Conservation (phyloP, 208 protist species). For the Leishmania tarentolae region DNA sequence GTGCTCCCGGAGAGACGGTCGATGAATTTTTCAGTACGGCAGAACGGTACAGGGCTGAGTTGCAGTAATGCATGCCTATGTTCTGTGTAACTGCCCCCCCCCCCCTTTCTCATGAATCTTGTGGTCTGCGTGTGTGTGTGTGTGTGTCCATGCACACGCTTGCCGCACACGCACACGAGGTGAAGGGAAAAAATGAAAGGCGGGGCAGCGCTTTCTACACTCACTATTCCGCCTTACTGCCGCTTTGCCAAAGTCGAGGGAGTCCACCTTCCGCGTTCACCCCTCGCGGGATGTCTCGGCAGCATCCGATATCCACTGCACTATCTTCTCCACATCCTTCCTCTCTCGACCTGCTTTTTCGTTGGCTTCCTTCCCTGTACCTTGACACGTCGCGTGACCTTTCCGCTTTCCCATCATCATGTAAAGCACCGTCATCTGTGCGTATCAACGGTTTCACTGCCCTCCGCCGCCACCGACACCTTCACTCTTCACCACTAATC, state of each 20-base stretch:
- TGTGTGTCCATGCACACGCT: not conserved
- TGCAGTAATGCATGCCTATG: not conserved
- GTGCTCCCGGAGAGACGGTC: not conserved
- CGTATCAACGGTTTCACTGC: not conserved
- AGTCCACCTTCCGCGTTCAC: not conserved
- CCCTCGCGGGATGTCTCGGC: not conserved
- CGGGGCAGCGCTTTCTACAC: not conserved
- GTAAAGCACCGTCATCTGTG: not conserved
- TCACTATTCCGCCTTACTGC: not conserved
- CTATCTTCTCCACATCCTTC: slow-evolving; percentile 3
- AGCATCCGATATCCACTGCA: not conserved
- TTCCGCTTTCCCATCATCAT: slow-evolving; percentile 1
- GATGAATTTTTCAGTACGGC: not conserved
- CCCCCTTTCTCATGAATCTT: not conserved
- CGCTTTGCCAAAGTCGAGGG: not conserved
- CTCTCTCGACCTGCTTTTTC: slow-evolving; percentile 4
- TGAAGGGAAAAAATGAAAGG: not conserved
- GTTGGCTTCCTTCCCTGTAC: slow-evolving; percentile 2
- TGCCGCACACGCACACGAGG: not conserved
- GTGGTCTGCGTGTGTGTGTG: not conserved
- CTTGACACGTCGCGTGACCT: not conserved
- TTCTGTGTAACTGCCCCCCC: not conserved
- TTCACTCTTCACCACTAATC: not conserved
- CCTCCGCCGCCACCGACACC: not conserved
- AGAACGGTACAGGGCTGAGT: not conserved